Evolutionary conservation across 1,139 yeast genomes (phyloP).

Genomic region (Candida sanyaensis): DNA sequence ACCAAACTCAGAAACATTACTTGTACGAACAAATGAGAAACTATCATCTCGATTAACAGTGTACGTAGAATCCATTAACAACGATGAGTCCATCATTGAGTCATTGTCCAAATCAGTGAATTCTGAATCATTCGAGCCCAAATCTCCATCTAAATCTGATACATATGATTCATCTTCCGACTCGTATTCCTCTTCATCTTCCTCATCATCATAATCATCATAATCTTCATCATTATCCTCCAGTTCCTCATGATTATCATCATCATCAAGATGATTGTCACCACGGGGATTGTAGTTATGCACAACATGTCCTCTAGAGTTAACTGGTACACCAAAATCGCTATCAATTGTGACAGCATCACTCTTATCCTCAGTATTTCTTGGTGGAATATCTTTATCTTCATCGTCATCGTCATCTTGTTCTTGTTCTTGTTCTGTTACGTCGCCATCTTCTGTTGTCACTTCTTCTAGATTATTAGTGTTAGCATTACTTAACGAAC

Average conservation of each 20-base stretch:
- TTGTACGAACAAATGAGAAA: conserved; percentile 12
- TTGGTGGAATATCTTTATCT: not conserved
- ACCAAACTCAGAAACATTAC: conserved; percentile 12
- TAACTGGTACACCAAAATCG: conserved; percentile 34
- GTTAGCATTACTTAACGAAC: not conserved
- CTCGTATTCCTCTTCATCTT: conserved; percentile 12
- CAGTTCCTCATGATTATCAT: conserved; percentile 16
- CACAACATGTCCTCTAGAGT: conserved; percentile 17
- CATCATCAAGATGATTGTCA: conserved; percentile 10
- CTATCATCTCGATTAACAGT: conserved; percentile 11
- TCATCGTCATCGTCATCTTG: conserved; percentile 20
- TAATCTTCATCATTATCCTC: conserved; percentile 17
- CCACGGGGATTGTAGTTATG: conserved; percentile 12
- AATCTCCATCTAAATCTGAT: conserved; percentile 13
- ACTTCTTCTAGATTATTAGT: conserved; percentile 7
- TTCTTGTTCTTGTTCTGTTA: conserved; percentile 21
- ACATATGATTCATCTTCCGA: conserved; percentile 19
- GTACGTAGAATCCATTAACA: conserved; percentile 27
- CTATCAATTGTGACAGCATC: conserved; percentile 33
- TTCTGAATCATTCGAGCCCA: conserved; percentile 38
- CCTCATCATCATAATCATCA: conserved; percentile 17
- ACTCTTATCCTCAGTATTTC: conserved; percentile 4
- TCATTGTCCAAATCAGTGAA: conserved; percentile 48
- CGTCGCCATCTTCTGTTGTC: conserved; percentile 15
- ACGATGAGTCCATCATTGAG: conserved; percentile 36